Evolutionary conservation across 2,329 filamentous ascomycete species (phyloP), one percentile per base, ranked within the genome.

Genomic region (Rutstroemia sp.): DNA sequence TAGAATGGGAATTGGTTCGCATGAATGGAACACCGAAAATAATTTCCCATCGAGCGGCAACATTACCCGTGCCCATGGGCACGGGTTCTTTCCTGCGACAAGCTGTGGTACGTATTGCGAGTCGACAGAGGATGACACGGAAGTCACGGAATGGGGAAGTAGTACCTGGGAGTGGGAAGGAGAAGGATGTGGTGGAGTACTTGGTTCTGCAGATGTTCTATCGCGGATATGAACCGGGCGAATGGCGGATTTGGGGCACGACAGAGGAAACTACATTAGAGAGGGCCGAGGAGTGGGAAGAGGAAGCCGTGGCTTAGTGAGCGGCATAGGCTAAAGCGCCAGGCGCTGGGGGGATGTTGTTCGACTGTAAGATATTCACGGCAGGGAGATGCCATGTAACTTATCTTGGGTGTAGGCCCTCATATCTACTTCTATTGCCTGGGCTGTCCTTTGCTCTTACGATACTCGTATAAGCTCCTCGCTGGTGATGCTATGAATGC

Each of bases 191-290:
- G 62, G 69, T 77, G 1, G 87, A 90, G 73, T 82, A 88, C 65
- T 61, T 90, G 4, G 83, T 87, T 41, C 62, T 90, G 47, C 80
- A 82, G 65, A 72, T 71, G 48, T 70, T 66, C 78, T 19, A 79
- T 73, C 61, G 52, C 47, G 59, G 64, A 2, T 75, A 74, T 37
- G 67, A 73, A 66, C 69, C 75, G 56, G 71, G 69, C 27, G 73
- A 76, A 2, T 90, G 86, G 86, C 76, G 74, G 67, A 70, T 88
- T 51, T 86, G 85, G 79, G 86, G 86, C 14, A 86, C 81, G 19
- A 72, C 81, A 30, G 69, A 77, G 44, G 77, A 80, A 63, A 82
- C 79, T 12, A 78, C 76, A 1, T 66, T 78, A 48, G 62, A 65
- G 57, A 60, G 62, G 52, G 7, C 66, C 6, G 47, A 65, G 8